Base-by-base conservation (phyloP, 176 grass and related monocot species). In the Canna indica region DNA sequence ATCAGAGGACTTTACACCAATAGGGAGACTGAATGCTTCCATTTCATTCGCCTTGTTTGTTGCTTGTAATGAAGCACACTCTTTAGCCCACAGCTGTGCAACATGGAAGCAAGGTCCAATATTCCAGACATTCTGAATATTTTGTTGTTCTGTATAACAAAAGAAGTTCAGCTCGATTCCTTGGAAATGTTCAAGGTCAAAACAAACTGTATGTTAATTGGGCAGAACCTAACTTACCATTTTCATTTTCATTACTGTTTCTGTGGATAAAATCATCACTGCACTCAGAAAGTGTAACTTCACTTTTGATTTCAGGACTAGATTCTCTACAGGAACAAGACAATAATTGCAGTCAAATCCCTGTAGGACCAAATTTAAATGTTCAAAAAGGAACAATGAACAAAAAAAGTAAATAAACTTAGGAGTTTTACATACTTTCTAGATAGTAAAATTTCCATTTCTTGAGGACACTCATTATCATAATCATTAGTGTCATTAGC, bases 21-120 rank as follows among this genome's bases (percentile, higher is more conserved):
- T 81, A 59, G 93, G 93, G 69, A 87, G 74, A 83, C 77, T 80
- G 59, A 90, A 79, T 63, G 36, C 74, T 76, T 92, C 54, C 12
- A 83, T 67, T 73, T 81, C 81, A 75, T 76, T 71, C 25, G 58
- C 85, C 74, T 73, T 79, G 58, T 28, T 78, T 68, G 26, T 66
- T 86, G 52, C 59, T 68, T 59, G 81, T 62, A 75, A 57, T 29
- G 41, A 45, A 38, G 38, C 68, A 18, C 71, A 77, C 71, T 92
- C 79, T 81, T 92, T 88, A 60, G 88, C 88, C 88, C 93, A 92
- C 47, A 85, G 31, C 39, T 87, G 84, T 66, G 86, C 93, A 59
- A 97, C 81, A 35, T 67, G 79, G 85, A 92, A 90, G 79, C 81
- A 83, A 79, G 93, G 86, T 60, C 79, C 70, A 28, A 75, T 81